A percentile compares a stretch with the other conserved stretches of the same genome.
phyloP scores from a whole-genome alignment of 148 eudicot species.

The Mesembryanthemum crystallinum region DNA sequence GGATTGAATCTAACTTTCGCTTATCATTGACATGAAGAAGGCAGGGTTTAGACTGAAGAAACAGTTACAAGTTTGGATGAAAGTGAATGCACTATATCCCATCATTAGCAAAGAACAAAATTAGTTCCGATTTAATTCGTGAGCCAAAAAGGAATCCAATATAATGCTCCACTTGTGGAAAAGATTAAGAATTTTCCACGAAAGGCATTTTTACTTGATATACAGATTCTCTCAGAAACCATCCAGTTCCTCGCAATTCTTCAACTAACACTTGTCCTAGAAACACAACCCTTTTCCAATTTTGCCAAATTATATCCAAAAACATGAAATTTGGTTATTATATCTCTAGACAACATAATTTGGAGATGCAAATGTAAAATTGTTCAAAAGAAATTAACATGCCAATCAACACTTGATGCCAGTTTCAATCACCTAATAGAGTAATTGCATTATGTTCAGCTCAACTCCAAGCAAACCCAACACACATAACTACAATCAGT shows the following conservation, averaged over 20 bases:
- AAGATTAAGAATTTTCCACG: too few relatives aligned
- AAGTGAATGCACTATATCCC: neutral
- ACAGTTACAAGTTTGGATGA: neutral
- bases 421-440: too few relatives aligned
- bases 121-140: too few relatives aligned
- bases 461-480: too few relatives aligned
- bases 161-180: too few relatives aligned
- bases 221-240: too few relatives aligned
- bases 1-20: neutral
- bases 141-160: too few relatives aligned
- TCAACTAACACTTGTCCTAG: neutral
- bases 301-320: neutral
- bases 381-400: neutral
- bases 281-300: neutral
- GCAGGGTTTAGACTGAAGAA: neutral
- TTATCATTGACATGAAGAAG: neutral
- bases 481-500: neutral
- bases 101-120: neutral
- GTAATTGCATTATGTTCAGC: too few relatives aligned
- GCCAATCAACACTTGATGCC: too few relatives aligned
- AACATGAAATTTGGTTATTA: neutral
- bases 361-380: neutral
- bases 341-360: neutral
- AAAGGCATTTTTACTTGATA: too few relatives aligned
- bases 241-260: too few relatives aligned